Conservation (phyloP, 148 eudicot genomes). For the Rhododendron ferrugineum region DNA sequence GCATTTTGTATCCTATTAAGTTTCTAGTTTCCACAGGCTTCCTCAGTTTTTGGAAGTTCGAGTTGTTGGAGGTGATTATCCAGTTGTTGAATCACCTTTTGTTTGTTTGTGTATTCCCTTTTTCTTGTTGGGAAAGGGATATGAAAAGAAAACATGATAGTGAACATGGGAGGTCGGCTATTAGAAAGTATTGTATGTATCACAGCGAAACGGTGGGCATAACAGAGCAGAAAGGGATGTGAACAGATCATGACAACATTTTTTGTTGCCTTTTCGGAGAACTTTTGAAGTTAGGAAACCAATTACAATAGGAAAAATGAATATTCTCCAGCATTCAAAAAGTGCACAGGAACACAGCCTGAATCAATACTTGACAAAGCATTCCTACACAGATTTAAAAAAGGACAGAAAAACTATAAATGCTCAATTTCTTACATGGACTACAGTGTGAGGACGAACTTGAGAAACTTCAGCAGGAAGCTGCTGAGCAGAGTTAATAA, state of each 20-base stretch:
- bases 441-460: conserved; percentile 46
- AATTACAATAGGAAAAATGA: background rate
- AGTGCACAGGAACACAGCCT: background rate
- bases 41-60: background rate
- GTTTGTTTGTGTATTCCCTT: background rate
- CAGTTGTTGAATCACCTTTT: background rate
- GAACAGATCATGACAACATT: background rate
- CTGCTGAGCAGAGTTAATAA: conserved; percentile 50
- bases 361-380: background rate
- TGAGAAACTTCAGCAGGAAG: conserved; percentile 65
- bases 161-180: background rate
- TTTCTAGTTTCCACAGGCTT: background rate
- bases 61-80: conserved; percentile 3
- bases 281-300: background rate
- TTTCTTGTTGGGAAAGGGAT: background rate
- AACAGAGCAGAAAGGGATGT: background rate
- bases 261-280: background rate
- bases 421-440: conserved; percentile 47
- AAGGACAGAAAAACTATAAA: background rate
- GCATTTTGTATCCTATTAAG: background rate
- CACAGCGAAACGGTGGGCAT: background rate
- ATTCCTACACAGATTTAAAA: background rate
- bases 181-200: background rate
- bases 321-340: background rate
- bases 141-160: background rate